These are phyloP conservation scores for Quercus alba DNA, from an alignment of 306 rosid genomes.

Conservation along the genomic window DNA sequence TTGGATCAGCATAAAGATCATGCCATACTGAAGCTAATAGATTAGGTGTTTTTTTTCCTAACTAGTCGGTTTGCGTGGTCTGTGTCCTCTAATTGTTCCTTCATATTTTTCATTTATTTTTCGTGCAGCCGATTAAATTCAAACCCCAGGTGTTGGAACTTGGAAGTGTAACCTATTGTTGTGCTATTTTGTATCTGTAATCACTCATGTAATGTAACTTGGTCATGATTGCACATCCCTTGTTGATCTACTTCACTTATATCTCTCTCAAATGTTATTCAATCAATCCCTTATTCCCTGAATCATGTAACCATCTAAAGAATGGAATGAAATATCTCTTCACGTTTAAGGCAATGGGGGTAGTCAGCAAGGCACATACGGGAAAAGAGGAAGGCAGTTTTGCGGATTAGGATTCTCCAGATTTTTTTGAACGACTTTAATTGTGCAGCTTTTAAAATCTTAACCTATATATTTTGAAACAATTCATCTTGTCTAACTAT, in stretches of 20 bases:
- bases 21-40: slow-evolving; percentile 2
- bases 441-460: no score
- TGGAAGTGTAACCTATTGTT: slow-evolving; percentile 13
- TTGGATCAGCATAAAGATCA: slow-evolving; percentile 69
- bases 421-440: no score
- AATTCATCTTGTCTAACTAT: no score
- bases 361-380: no score
- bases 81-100: slow-evolving; percentile 8
- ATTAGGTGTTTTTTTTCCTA: background rate
- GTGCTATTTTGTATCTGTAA: slow-evolving; percentile 17
- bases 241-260: background rate
- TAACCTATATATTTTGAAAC: no score
- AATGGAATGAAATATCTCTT: background rate
- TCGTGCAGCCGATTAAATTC: background rate
- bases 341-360: no score
- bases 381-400: no score
- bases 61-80: slow-evolving; percentile 1
- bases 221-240: background rate
- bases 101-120: background rate
- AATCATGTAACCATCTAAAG: background rate
- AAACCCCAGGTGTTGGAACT: slow-evolving; percentile 13
- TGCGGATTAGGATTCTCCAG: no score
- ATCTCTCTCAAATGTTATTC: background rate
- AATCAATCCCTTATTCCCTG: background rate
- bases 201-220: background rate